A percentile compares a stretch with the other conserved stretches of the same genome.
Conservation (phyloP, 1,139 yeast species). For the Pichia sp. region DNA sequence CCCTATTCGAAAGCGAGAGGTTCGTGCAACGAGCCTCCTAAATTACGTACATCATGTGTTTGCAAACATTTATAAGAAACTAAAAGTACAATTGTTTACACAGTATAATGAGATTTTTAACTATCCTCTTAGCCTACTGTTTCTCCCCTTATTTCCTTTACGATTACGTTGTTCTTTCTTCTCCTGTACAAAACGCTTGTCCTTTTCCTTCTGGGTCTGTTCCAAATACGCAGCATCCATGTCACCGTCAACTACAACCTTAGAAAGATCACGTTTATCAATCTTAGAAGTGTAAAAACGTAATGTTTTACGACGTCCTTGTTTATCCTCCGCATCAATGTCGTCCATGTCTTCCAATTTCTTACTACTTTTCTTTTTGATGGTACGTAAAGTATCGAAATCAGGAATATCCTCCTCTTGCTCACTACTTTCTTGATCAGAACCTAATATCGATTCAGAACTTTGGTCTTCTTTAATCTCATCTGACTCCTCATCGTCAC, state of each 20-base stretch:
- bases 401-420: conserved; percentile 13
- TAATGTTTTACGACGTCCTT: conserved; percentile 70
- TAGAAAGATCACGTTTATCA: conserved; percentile 51
- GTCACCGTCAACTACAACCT: conserved; percentile 7
- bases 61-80: too few relatives aligned
- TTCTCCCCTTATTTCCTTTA: neutral
- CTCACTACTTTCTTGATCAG: conserved; percentile 24
- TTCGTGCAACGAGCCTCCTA: too few relatives aligned
- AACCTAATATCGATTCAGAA: conserved; percentile 22
- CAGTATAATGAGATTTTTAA: too few relatives aligned
- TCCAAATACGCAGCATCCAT: conserved; percentile 8
- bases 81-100: too few relatives aligned
- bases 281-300: conserved; percentile 96
- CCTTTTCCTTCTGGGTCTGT: neutral
- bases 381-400: conserved; percentile 20
- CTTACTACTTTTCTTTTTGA: conserved; percentile 30
- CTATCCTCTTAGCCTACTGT: neutral
- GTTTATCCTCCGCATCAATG: conserved; percentile 81
- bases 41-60: too few relatives aligned
- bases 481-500: conserved; percentile 23
- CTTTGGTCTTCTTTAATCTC: conserved; percentile 24
- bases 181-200: conserved; percentile 1
- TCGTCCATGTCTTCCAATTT: conserved; percentile 56
- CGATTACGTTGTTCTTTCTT: neutral
- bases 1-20: neutral